Evolutionary conservation across 2,329 filamentous ascomycete species (phyloP).

Genomic region (Colletotrichum sp.): DNA sequence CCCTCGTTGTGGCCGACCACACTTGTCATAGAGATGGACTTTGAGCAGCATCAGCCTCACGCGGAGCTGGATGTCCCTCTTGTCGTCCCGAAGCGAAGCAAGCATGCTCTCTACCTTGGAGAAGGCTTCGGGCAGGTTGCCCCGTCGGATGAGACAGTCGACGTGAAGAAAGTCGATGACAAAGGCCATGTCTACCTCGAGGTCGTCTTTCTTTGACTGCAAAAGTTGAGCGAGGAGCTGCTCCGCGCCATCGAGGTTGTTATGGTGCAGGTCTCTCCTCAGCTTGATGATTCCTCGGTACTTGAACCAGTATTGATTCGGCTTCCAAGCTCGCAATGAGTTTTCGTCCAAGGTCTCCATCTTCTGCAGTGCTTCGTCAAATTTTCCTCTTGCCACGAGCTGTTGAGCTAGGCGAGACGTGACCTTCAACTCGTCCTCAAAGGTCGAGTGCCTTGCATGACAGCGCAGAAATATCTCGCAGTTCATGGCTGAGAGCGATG

Average conservation of each 20-base stretch:
- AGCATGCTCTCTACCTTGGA: slow-evolving; percentile 51
- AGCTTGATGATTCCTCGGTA: slow-evolving; percentile 71
- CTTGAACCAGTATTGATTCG: slow-evolving; percentile 74
- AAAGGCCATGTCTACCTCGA: slow-evolving; percentile 57
- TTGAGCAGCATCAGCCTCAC: slow-evolving; percentile 77
- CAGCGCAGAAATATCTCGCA: slow-evolving; percentile 79
- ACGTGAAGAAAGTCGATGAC: slow-evolving; percentile 56
- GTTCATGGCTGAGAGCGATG: slow-evolving; percentile 58
- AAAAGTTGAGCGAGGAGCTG: slow-evolving; percentile 55
- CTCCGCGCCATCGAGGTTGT: slow-evolving; percentile 56
- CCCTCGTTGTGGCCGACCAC: slow-evolving; percentile 72
- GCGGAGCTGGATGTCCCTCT: slow-evolving; percentile 64
- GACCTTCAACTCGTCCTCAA: slow-evolving; percentile 81
- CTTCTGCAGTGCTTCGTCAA: slow-evolving; percentile 63
- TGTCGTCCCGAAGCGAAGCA: slow-evolving; percentile 44
- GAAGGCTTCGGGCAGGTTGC: slow-evolving; percentile 52
- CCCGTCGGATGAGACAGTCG: slow-evolving; percentile 53
- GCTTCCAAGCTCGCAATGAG: slow-evolving; percentile 73
- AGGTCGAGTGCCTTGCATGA: slow-evolving; percentile 60
- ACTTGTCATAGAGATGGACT: slow-evolving; percentile 69
- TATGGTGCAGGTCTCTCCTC: slow-evolving; percentile 62
- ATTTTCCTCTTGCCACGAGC: slow-evolving; percentile 70
- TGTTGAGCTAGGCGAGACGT: slow-evolving; percentile 67
- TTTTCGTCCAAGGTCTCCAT: slow-evolving; percentile 58
- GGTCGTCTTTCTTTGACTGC: slow-evolving; percentile 53